Evolutionary conservation across 2,329 filamentous ascomycete species (phyloP).

Genomic region (Aureobasidium sp.): DNA sequence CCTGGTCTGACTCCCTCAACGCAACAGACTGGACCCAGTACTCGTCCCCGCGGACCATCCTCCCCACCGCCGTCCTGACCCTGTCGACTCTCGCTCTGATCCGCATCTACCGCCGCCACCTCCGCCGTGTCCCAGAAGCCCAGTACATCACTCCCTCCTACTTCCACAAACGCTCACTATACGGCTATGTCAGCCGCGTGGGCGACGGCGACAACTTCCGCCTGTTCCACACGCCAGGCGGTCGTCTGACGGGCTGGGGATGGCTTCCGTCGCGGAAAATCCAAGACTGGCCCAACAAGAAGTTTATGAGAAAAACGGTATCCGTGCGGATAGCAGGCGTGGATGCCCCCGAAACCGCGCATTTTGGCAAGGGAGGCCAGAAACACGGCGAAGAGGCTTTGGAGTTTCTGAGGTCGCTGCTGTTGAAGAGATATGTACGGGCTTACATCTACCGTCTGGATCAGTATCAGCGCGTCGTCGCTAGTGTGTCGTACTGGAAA

Average conservation of each 20-base stretch:
- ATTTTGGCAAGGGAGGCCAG: constrained; percentile 85
- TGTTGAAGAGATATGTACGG: constrained; percentile 67
- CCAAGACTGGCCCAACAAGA: not conserved
- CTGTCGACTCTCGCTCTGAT: constrained; percentile 48
- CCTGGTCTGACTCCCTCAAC: constrained; percentile 35
- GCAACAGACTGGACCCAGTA: constrained; percentile 49
- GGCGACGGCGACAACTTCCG: constrained; percentile 96
- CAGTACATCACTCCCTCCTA: constrained; percentile 66
- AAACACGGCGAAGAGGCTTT: constrained; percentile 76
- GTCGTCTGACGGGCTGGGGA: constrained; percentile 80
- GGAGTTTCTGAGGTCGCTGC: constrained; percentile 67
- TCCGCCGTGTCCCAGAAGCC: constrained; percentile 76
- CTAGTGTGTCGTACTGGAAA: constrained; percentile 69
- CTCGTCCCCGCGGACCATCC: constrained; percentile 39
- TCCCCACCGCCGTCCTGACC: constrained; percentile 44
- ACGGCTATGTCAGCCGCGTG: constrained; percentile 84
- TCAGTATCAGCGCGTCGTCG: constrained; percentile 88
- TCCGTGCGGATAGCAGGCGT: constrained; percentile 83
- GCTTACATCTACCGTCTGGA: constrained; percentile 78
- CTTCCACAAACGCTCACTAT: constrained; percentile 66
- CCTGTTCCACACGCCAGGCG: constrained; percentile 91
- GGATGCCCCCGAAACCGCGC: constrained; percentile 85
- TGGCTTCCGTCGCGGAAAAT: constrained; percentile 23
- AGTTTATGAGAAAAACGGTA: constrained; percentile 50
- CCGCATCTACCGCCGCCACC: constrained; percentile 60